Evolutionary conservation across 805 yeast species (phyloP).

Genomic region (Candida berthetii): DNA sequence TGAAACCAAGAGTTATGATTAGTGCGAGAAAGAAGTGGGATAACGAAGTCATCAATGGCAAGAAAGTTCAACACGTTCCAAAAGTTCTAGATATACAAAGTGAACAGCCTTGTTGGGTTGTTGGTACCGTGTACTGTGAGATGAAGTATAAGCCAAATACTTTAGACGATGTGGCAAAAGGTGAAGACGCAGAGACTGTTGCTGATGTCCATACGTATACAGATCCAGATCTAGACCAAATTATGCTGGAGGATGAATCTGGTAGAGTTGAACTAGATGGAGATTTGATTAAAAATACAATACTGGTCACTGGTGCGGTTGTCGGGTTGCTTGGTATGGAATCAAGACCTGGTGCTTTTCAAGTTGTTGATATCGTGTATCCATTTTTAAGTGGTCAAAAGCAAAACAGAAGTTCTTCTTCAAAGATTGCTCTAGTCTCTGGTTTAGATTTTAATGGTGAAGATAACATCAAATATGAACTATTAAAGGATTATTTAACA

Average conservation of each 20-base stretch:
- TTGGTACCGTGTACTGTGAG: conserved; percentile 84
- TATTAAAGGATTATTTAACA: conserved; percentile 61
- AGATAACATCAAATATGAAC: conserved; percentile 39
- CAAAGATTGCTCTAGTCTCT: conserved; percentile 64
- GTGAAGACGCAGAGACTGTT: conserved; percentile 33
- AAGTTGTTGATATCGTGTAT: conserved; percentile 71
- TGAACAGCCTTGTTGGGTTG: conserved; percentile 68
- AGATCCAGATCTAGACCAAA: conserved; percentile 49
- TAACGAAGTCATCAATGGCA: conserved; percentile 33
- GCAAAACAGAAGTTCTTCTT: conserved; percentile 10
- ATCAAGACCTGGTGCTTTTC: conserved; percentile 74
- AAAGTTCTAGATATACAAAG: conserved; percentile 56
- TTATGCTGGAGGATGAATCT: conserved; percentile 86
- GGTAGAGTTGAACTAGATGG: conserved; percentile 79
- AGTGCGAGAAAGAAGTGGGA: conserved; percentile 54
- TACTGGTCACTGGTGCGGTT: conserved; percentile 85
- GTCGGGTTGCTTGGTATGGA: conserved; percentile 87
- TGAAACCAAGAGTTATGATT: conserved; percentile 40
- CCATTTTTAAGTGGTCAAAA: conserved; percentile 62
- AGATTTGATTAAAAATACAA: conserved; percentile 41
- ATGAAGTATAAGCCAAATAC: conserved; percentile 83
- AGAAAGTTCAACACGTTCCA: conserved; percentile 31
- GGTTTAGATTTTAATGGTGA: conserved; percentile 59
- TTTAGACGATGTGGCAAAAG: conserved; percentile 68
- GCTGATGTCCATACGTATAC: conserved; percentile 37